A percentile compares a stretch with the other conserved stretches of the same genome.
phyloP scores from a whole-genome alignment of 2,329 filamentous ascomycete species.

The Atkinsonella texensis region DNA sequence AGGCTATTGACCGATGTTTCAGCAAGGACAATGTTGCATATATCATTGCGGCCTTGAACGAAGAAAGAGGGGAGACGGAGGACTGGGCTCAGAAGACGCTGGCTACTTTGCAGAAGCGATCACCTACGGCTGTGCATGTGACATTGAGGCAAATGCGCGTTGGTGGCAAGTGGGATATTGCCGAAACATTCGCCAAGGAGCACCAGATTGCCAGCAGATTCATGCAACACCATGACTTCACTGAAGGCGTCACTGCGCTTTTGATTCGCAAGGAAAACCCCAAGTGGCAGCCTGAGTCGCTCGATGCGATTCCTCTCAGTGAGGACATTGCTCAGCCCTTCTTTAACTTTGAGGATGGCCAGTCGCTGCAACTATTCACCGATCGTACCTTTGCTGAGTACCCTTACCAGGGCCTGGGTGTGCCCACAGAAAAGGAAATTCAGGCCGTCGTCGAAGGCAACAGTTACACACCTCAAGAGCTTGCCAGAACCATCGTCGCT shows the following conservation, averaged over 20 bases:
- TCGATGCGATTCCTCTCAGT: constrained; percentile 51
- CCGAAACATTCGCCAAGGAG: constrained; percentile 75
- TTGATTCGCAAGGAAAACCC: constrained; percentile 61
- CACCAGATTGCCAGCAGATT: constrained; percentile 74
- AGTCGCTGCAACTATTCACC: constrained; percentile 49
- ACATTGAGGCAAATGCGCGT: constrained; percentile 71
- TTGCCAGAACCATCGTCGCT: constrained; percentile 51
- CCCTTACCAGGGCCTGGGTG: constrained; percentile 55
- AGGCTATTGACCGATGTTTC: constrained; percentile 79
- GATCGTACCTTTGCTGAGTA: constrained; percentile 56
- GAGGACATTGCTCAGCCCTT: constrained; percentile 52
- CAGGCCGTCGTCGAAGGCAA: constrained; percentile 29
- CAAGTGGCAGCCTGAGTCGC: constrained; percentile 61
- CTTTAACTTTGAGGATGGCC: constrained; percentile 41
- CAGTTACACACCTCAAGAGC: constrained; percentile 36
- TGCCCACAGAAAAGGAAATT: constrained; percentile 61
- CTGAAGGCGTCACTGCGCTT: constrained; percentile 75
- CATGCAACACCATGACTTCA: constrained; percentile 86
- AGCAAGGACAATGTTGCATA: constrained; percentile 51
- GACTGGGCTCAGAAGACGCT: constrained; percentile 73
- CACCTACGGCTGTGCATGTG: constrained; percentile 78
- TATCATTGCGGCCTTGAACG: constrained; percentile 57
- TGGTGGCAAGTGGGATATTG: constrained; percentile 66
- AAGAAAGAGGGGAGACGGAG: constrained; percentile 37
- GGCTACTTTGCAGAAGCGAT: constrained; percentile 62